These are phyloP conservation scores for Aspergillus sp. DNA, from an alignment of 2,329 filamentous ascomycete genomes.

Conservation along the genomic window DNA sequence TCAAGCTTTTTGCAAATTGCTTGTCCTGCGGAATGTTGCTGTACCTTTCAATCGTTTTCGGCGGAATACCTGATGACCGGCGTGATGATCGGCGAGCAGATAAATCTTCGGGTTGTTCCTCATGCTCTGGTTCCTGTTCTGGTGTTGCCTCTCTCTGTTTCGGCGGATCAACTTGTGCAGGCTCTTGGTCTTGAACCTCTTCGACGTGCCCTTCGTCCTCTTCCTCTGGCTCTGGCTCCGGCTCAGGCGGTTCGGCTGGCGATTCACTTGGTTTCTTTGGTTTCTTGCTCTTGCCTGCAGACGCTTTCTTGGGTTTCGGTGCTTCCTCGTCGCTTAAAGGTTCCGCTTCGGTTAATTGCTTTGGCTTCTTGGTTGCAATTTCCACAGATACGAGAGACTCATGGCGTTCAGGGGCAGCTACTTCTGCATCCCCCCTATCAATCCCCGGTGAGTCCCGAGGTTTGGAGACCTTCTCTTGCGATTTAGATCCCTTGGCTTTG, in stretches of 20 bases:
- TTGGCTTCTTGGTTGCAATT: conserved; percentile 22
- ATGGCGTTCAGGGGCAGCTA: conserved; percentile 11
- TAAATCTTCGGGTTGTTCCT: conserved; percentile 9
- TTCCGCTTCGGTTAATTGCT: conserved; percentile 25
- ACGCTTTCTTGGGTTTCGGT: conserved; percentile 21
- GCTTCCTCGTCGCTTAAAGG: conserved; percentile 15
- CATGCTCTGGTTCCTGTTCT: conserved; percentile 13
- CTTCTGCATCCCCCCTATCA: not conserved
- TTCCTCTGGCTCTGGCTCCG: conserved; percentile 4
- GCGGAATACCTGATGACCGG: conserved; percentile 23
- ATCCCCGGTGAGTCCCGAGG: conserved; percentile 2
- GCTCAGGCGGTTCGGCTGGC: conserved; percentile 6
- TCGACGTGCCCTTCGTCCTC: conserved; percentile 2
- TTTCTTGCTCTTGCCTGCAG: conserved; percentile 26
- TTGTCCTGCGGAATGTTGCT: conserved; percentile 33
- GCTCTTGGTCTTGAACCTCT: not conserved
- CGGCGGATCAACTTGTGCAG: conserved; percentile 1
- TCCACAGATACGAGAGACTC: conserved; percentile 26
- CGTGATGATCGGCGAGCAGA: conserved; percentile 8
- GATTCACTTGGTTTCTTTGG: conserved; percentile 11
- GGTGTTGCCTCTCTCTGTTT: not conserved
- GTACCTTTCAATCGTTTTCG: conserved; percentile 31
- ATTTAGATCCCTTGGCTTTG: conserved; percentile 15
- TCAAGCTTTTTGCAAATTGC: conserved; percentile 26
- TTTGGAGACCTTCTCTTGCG: conserved; percentile 9